A percentile compares a stretch with the other conserved stretches of the same genome.
These are phyloP conservation scores for Eucalyptus shirleyi DNA, from an alignment of 345 rosid genomes.

Conservation along the genomic window DNA sequence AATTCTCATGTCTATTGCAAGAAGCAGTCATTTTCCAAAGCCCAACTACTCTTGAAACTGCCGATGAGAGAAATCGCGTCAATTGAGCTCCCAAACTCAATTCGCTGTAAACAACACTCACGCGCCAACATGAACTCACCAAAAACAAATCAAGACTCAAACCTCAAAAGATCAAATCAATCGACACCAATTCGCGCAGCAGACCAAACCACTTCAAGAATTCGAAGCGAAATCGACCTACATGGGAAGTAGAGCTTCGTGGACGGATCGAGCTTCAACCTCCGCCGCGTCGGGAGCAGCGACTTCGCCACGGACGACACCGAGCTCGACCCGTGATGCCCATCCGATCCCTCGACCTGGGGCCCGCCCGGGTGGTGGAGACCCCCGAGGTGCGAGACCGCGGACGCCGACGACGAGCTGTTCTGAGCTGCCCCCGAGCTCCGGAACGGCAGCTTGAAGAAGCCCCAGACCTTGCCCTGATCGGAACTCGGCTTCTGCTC, in stretches of 20 bases:
- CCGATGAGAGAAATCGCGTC: neutral
- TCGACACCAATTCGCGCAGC: neutral
- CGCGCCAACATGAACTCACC: neutral
- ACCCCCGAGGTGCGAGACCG: slow-evolving; percentile 21
- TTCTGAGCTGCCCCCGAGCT: neutral
- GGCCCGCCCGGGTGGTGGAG: slow-evolving; percentile 16
- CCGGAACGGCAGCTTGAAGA: slow-evolving; percentile 78
- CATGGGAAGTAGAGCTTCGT: slow-evolving; percentile 87
- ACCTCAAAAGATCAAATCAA: neutral
- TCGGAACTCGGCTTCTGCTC: slow-evolving; percentile 37
- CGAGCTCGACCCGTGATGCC: slow-evolving; percentile 32
- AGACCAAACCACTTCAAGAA: neutral
- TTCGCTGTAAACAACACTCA: neutral
- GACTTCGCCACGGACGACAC: slow-evolving; percentile 82
- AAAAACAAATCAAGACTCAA: neutral
- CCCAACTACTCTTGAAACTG: neutral
- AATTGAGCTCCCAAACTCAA: neutral
- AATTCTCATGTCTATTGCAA: neutral
- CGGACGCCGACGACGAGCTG: slow-evolving; percentile 18
- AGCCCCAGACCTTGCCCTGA: slow-evolving; percentile 67
- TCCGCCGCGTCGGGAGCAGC: slow-evolving; percentile 56
- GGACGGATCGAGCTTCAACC: slow-evolving; percentile 90
- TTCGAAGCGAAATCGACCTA: slow-evolving; percentile 6
- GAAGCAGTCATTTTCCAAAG: neutral
- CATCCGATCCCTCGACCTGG: slow-evolving; percentile 46